phyloP scores from a whole-genome alignment of 75 land plant species.

The Picea sitchensis region DNA sequence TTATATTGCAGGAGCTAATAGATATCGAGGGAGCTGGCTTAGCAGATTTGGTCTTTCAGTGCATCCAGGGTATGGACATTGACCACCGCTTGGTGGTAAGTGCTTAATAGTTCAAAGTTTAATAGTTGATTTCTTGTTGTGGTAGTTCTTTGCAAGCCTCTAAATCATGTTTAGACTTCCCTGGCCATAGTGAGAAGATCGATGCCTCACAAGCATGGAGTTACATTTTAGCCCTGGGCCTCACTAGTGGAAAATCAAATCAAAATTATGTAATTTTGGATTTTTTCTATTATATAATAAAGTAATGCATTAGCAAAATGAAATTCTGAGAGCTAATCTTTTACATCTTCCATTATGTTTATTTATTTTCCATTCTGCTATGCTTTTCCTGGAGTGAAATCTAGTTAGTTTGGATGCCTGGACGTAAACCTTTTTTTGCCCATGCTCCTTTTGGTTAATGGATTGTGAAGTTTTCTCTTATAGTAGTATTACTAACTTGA shows the following conservation, averaged over 20 bases:
- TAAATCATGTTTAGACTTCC: too few relatives aligned
- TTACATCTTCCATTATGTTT: neutral
- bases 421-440: neutral
- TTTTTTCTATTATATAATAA: neutral
- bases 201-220: too few relatives aligned
- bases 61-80: conserved; percentile 58
- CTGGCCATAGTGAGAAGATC: too few relatives aligned
- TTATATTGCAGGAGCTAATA: conserved; percentile 33
- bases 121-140: too few relatives aligned
- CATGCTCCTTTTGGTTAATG: neutral
- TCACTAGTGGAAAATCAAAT: too few relatives aligned
- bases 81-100: conserved; percentile 50
- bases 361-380: neutral
- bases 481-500: neutral
- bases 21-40: conserved; percentile 53
- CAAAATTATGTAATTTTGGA: neutral
- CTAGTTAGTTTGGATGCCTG: neutral
- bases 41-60: conserved; percentile 40
- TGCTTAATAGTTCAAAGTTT: neutral
- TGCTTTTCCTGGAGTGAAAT: neutral
- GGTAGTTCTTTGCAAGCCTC: too few relatives aligned
- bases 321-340: neutral
- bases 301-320: neutral
- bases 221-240: too few relatives aligned
- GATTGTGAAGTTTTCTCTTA: neutral